Evolutionary conservation across 805 yeast genomes (phyloP).

Genomic region (Yamadazyma ubonensis): DNA sequence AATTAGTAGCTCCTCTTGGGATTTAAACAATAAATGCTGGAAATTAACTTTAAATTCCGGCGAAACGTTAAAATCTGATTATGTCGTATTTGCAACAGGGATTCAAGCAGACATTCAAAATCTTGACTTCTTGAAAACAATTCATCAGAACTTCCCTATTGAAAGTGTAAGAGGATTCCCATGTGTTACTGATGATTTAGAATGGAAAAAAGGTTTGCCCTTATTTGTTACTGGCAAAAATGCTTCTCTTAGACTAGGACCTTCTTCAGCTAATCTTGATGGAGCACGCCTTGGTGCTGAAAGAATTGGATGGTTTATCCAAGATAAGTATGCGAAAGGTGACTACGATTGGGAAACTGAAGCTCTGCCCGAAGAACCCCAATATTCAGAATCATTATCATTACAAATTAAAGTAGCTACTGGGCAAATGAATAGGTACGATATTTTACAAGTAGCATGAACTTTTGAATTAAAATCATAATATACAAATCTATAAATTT

Average conservation of each 20-base stretch:
- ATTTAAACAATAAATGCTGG: conserved; percentile 26
- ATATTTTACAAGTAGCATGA: conserved; percentile 1
- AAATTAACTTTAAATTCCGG: conserved; percentile 12
- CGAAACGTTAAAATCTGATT: conserved; percentile 20
- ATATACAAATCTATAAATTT: not conserved
- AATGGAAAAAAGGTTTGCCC: conserved; percentile 40
- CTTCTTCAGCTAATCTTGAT: conserved; percentile 46
- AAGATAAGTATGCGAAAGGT: conserved; percentile 17
- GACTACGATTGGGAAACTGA: conserved; percentile 11
- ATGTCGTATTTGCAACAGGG: conserved; percentile 45
- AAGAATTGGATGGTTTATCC: conserved; percentile 40
- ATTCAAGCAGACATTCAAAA: conserved; percentile 27
- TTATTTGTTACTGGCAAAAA: conserved; percentile 43
- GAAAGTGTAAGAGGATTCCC: conserved; percentile 38
- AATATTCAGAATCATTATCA: conserved; percentile 1
- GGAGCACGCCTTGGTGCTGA: conserved; percentile 49
- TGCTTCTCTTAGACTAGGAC: conserved; percentile 43
- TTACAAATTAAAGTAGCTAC: not conserved
- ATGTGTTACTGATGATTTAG: conserved; percentile 44
- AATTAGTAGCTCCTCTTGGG: conserved; percentile 26
- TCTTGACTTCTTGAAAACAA: conserved; percentile 29
- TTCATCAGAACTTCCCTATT: conserved; percentile 29
- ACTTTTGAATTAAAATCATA: not conserved
- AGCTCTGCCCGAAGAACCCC: no score
- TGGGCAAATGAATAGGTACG: conserved; percentile 30